phyloP scores from a whole-genome alignment of 2,329 filamentous ascomycete genomes.

The Colletotrichum godetiae region DNA sequence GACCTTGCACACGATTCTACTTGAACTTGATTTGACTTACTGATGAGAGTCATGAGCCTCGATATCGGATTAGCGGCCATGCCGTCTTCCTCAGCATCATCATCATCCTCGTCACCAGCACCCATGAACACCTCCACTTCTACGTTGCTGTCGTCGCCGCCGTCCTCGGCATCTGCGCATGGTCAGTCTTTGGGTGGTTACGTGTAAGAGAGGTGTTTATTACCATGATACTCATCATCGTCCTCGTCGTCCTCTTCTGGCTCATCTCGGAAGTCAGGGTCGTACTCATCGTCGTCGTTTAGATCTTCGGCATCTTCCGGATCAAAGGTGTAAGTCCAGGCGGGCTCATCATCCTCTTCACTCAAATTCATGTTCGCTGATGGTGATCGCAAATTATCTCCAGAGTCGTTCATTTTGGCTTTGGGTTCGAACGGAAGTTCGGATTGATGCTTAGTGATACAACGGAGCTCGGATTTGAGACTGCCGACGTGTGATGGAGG shows the following conservation, averaged over 20 bases:
- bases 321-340: constrained; percentile 15
- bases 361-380: not conserved
- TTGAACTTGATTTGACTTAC: not conserved
- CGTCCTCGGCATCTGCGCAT: constrained; percentile 41
- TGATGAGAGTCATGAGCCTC: constrained; percentile 12
- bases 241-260: constrained; percentile 39
- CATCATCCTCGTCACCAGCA: constrained; percentile 30
- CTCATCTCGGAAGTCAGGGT: constrained; percentile 41
- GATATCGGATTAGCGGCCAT: constrained; percentile 21
- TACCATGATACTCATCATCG: constrained; percentile 36
- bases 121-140: constrained; percentile 26
- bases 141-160: constrained; percentile 37
- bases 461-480: constrained; percentile 32
- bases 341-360: not conserved
- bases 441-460: constrained; percentile 32
- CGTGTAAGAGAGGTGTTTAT: not conserved
- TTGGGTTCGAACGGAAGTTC: constrained; percentile 26
- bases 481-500: constrained; percentile 27
- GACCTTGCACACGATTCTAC: constrained; percentile 40
- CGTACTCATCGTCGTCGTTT: constrained; percentile 48
- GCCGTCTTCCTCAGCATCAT: constrained; percentile 39
- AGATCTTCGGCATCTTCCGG: constrained; percentile 41
- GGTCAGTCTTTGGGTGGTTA: not conserved
- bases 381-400: not conserved
- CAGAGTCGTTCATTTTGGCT: constrained; percentile 16